Evolutionary conservation across 2,329 filamentous ascomycete genomes (phyloP), one percentile per base, ranked within the genome.

Genomic region (Leptosphaerulina australis): DNA sequence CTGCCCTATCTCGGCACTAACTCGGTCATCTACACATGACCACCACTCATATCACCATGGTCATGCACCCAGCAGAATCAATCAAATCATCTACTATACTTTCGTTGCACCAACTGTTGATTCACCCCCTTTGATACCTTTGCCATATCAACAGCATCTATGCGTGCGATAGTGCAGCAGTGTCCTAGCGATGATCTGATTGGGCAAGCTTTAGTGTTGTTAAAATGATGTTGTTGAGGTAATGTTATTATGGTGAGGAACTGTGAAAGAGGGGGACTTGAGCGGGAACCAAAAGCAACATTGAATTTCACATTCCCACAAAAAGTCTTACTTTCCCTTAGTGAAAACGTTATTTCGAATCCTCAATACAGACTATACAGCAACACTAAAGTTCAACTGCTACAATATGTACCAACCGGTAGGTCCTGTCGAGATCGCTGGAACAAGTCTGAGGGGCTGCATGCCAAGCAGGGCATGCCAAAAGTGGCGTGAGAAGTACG

Each of bases 401-500:
- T 46, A 46, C 14, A 33, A 33, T 39, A 39, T n/a, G 17, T 33
- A 33, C 26, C 11, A 46, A 46, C 44, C n/a, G 26, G 34, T 39
- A 33, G 35, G 44, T 36, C 30, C 37, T 48, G 45, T 41, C 36
- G 36, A 48, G 17, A 30, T 48, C 30, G 22, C 36, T 48, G 22
- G 37, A 29, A 41, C 37, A 18, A 34, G 37, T 36, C 24, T 6
- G 30, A 48, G 18, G 21, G 45, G 24, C 37, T 41, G 37, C 45
- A 48, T 48, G 45, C 37, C 45, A 36, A 48, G 36, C 37, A 48
- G 30, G 9, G 37, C 37, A 31, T 49, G 31, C 45, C 37, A 37
- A 43, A 43, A 50, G 26, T 43, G 46, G 38, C 31, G 31, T 37
- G 18, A 43, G 24, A 41, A 36, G 45, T 36, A 43, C 37, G 45